These are phyloP conservation scores for Penicillium vulpinum DNA, from an alignment of 2,329 filamentous ascomycete genomes.

Conservation along the genomic window DNA sequence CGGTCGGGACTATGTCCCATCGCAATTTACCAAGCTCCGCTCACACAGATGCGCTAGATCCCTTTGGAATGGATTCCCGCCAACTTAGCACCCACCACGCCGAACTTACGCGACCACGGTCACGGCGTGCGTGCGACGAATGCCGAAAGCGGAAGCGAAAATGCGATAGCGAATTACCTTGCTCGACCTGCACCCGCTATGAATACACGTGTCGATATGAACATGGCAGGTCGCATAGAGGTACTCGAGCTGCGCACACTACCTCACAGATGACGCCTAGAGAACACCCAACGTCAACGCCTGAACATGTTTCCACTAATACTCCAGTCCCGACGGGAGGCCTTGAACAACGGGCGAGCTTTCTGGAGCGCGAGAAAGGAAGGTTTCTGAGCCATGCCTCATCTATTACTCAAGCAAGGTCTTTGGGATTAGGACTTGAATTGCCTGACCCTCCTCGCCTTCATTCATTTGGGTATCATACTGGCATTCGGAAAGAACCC, in stretches of 20 bases:
- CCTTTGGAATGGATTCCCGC: background rate
- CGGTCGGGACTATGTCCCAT: too few species aligned
- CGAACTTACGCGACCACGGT: background rate
- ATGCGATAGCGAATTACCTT: slow-evolving; percentile 20
- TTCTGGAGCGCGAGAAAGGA: background rate
- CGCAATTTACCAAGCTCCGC: background rate
- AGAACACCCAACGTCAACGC: background rate
- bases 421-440: slow-evolving; percentile 34
- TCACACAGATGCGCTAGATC: background rate
- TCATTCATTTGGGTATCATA: slow-evolving; percentile 41
- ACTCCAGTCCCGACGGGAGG: background rate
- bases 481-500: slow-evolving; percentile 33
- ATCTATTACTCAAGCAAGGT: slow-evolving; percentile 15
- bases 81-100: background rate
- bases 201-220: slow-evolving; percentile 18
- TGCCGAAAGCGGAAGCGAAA: slow-evolving; percentile 17
- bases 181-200: slow-evolving; percentile 20
- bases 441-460: slow-evolving; percentile 35
- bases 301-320: background rate
- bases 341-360: background rate
- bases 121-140: background rate
- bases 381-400: background rate
- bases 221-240: slow-evolving; percentile 29
- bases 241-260: slow-evolving; percentile 36
- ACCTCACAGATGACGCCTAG: background rate